Evolutionary conservation across 2,329 filamentous ascomycete genomes (phyloP).

Genomic region (Apiospora malaysiana): DNA sequence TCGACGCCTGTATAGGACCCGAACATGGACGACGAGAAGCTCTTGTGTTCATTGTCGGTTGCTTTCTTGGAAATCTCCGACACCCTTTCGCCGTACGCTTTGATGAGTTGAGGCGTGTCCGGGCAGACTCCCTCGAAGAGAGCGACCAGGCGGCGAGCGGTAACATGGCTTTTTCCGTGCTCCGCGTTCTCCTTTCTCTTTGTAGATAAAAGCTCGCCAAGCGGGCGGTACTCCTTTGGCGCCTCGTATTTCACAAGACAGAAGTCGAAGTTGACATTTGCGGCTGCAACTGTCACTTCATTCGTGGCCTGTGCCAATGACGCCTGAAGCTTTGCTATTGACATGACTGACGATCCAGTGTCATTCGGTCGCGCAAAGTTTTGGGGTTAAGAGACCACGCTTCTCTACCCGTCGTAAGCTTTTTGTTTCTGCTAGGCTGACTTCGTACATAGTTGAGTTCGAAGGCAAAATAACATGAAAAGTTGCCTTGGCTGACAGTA

Average conservation of each 20-base stretch:
- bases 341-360: no score
- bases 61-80: slow-evolving; percentile 21
- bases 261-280: slow-evolving; percentile 49
- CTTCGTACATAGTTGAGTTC: no score
- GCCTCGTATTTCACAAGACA: slow-evolving; percentile 47
- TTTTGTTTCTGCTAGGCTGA: no score
- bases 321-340: slow-evolving; percentile 8
- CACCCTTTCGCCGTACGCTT: slow-evolving; percentile 30
- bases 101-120: slow-evolving; percentile 39
- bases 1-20: slow-evolving; percentile 34
- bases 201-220: slow-evolving; percentile 40
- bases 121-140: slow-evolving; percentile 45
- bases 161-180: slow-evolving; percentile 42
- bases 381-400: no score
- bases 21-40: slow-evolving; percentile 15
- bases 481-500: no score
- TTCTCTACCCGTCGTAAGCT: no score
- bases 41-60: neutral
- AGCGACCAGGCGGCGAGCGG: slow-evolving; percentile 45
- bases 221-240: slow-evolving; percentile 41
- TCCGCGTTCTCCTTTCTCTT: slow-evolving; percentile 44
- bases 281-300: slow-evolving; percentile 25
- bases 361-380: no score
- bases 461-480: no score
- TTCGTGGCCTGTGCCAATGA: slow-evolving; percentile 20